These are phyloP conservation scores for Flueggea neowawraea DNA, from an alignment of 441 rosid genomes.

Conservation along the genomic window DNA sequence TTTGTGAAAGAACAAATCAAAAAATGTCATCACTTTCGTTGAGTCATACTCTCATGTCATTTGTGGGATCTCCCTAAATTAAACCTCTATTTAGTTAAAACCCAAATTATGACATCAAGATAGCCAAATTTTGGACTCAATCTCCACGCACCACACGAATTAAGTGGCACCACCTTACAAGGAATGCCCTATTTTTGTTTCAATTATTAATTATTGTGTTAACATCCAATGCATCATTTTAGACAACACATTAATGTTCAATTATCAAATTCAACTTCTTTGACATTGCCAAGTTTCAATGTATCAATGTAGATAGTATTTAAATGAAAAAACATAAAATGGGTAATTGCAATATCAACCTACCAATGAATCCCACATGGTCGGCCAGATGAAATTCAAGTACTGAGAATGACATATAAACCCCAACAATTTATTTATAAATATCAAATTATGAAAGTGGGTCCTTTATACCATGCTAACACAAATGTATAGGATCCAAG, in stretches of 20 bases:
- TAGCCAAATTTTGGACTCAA: background rate
- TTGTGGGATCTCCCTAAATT: background rate
- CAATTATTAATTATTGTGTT: no score
- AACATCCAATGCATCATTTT: no score
- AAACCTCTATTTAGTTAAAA: background rate
- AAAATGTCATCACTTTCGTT: no score
- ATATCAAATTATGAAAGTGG: background rate
- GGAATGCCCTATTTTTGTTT: background rate
- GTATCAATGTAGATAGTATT: no score
- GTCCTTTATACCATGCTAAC: background rate
- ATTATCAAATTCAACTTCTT: no score
- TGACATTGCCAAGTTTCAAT: no score
- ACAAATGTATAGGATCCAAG: slow-evolving; percentile 23
- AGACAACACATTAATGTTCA: no score
- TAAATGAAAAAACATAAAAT: no score
- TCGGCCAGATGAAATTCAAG: slow-evolving; percentile 14
- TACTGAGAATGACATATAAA: slow-evolving; percentile 5
- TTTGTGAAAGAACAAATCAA: no score
- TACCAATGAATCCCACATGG: slow-evolving; percentile 21
- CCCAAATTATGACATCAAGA: background rate
- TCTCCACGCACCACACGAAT: background rate
- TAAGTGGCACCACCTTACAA: background rate
- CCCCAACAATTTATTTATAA: slow-evolving; percentile 8
- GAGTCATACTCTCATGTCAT: background rate
- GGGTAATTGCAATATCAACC: slow-evolving; percentile 1